Base-by-base conservation (phyloP, 208 protist species). In the Leishmania tropica region DNA sequence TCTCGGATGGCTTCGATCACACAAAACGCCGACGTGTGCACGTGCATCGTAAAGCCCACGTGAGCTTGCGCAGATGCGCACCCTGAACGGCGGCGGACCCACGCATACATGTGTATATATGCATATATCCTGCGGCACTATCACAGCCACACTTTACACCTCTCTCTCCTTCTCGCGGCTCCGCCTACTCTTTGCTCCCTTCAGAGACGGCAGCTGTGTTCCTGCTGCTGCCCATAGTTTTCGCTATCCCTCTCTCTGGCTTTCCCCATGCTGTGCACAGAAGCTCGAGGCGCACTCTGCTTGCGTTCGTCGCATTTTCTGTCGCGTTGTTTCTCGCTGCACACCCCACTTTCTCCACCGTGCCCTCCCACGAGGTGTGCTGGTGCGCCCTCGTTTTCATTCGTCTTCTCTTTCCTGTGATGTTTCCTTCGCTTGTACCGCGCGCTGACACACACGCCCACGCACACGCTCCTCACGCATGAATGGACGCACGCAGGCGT, bases 331-430 rank as follows among this genome's bases (percentile, higher is more conserved):
- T 42, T 60, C 24, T 60, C n/a, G 24, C 17, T 17, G 28, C 31
- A 24, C 47, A 40, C 15, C 24, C 37, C 67, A 21, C 67, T n/a
- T 15, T 5, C 67, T 21, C 40, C 47, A 37, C 47, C 13, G 15
- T 24, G 10, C 42, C 47, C 24, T 21, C 13, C n/a, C 42, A 58
- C 42, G 4, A 1, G 45, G 45, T 76, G 47, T 4, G 28, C 47
- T 28, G 5, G 40, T 51, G 24, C 31, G 40, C 37, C 28, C 67
- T 53, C 54, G 28, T 56, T 56, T 71, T n/a, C 53, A 60, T 42
- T 65, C 7, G 17, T 54, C 73, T 71, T 35, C 45, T 65, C 65
- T 48, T 70, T 60, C 62, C 19, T 42, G n/a, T 70, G 67, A 72
- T 72, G 42, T 19, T 21, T 45, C 28, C 42, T 48, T 21, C 64